Percentiles rank a stretch among this genome's conserved stretches.
Conservation (phyloP, 2,329 filamentous ascomycete species). For the Lecanicillium sp. region DNA sequence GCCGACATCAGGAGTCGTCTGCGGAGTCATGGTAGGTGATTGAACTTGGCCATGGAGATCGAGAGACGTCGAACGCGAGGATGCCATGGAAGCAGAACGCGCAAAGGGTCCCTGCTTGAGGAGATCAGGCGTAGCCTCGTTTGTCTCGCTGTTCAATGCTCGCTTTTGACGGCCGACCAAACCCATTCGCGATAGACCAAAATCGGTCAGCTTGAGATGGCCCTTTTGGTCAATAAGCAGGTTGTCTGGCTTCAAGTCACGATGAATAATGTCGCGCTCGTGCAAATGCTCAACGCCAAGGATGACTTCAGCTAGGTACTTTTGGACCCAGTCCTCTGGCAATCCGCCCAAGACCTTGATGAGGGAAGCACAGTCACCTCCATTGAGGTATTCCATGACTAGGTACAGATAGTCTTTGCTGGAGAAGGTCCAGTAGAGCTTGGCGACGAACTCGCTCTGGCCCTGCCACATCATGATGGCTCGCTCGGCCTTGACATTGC, state of each 20-base stretch:
- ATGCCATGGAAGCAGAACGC: slow-evolving; percentile 75
- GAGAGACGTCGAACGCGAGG: slow-evolving; percentile 88
- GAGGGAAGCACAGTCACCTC: slow-evolving; percentile 91
- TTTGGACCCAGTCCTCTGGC: slow-evolving; percentile 96
- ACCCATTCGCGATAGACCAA: slow-evolving; percentile 95
- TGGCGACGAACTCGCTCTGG: slow-evolving; percentile 97
- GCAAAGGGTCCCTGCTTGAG: slow-evolving; percentile 89
- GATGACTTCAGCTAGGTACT: slow-evolving; percentile 93
- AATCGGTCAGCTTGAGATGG: slow-evolving; percentile 94
- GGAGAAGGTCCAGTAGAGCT: slow-evolving; percentile 98
- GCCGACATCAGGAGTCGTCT: slow-evolving; percentile 69
- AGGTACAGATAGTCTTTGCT: slow-evolving; percentile 98
- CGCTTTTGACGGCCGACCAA: slow-evolving; percentile 94
- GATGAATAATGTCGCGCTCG: slow-evolving; percentile 89
- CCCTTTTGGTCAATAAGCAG: slow-evolving; percentile 94
- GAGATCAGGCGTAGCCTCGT: slow-evolving; percentile 84
- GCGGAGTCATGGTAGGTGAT: slow-evolving; percentile 78
- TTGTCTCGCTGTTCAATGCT: slow-evolving; percentile 67
- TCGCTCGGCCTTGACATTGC: slow-evolving; percentile 95
- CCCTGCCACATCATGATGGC: slow-evolving; percentile 99
- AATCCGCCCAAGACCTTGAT: slow-evolving; percentile 91
- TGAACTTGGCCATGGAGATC: slow-evolving; percentile 68
- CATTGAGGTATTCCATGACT: slow-evolving; percentile 98
- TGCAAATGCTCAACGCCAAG: slow-evolving; percentile 96
- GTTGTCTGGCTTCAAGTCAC: slow-evolving; percentile 95